Base-by-base conservation (phyloP, 805 yeast species). In the Nakazawaea wickerhamii region DNA sequence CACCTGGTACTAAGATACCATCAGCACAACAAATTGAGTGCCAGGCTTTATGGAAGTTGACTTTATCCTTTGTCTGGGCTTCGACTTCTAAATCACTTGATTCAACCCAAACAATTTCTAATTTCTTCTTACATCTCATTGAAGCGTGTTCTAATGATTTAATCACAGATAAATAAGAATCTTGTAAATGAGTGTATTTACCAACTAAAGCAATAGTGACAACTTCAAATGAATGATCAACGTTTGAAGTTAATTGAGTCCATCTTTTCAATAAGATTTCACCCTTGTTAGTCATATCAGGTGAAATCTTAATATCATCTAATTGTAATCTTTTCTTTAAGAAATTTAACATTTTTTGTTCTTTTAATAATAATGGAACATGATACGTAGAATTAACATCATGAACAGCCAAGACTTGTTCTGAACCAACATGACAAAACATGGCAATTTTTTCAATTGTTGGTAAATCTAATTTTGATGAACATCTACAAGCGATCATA, bases 341-440 rank as follows among this genome's bases (percentile, higher is more conserved):
- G 61, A 77, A 87, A 49, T 78, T 71, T 68, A 87, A 74, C 76
- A 90, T 75, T 52, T 77, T 82, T 71, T 91, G 97, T 61, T 91
- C 90, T 55, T 82, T 77, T 55, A 93, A 75, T 60, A 93, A 71
- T 51, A 93, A 72, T 36, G 99, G 99, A 55, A 93, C 98, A 61
- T 93, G 99, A 65, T 93, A 93, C 36, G 98, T 91, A 10, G 96
- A 87, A 70, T 85, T 86, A 54, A 93, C 95, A 65, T 93, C 99
- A 59, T 90, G 95, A 43, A 93, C 96, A 38, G 95, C 96, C 53
- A 93, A 75, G 37, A 93, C 98, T 71, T 95, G 98, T 45, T 91
- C 89, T n/a, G 95, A 86, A 23, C 96, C 97, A 53, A 93, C 99
- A 60, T 93, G 98, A 65, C 98, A 91, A 69, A 93, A 93, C 98